Percentiles rank a stretch among this genome's conserved stretches.
Evolutionary conservation across 2,329 filamentous ascomycete genomes (phyloP).

Genomic region (Claviceps pazoutovae): DNA sequence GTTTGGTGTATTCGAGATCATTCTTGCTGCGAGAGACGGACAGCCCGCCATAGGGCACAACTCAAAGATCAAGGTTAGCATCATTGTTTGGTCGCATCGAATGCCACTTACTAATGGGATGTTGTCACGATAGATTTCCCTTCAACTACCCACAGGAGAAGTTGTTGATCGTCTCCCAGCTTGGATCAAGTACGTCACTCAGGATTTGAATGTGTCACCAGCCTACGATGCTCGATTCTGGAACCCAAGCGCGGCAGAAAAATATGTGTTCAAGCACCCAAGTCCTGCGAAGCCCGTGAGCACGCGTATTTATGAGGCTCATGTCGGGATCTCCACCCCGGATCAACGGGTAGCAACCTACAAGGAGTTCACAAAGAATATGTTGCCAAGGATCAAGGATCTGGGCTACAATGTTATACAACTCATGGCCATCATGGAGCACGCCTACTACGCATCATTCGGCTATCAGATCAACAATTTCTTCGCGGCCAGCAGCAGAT

Average conservation of each 20-base stretch:
- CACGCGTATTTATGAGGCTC: slow-evolving; percentile 93
- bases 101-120: background rate
- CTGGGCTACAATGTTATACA: slow-evolving; percentile 97
- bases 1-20: slow-evolving; percentile 80
- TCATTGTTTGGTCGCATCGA: background rate
- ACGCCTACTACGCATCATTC: slow-evolving; percentile 98
- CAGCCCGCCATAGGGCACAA: slow-evolving; percentile 75
- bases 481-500: slow-evolving; percentile 92
- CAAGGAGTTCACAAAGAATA: slow-evolving; percentile 90
- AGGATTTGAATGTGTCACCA: slow-evolving; percentile 78
- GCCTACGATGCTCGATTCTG: slow-evolving; percentile 93
- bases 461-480: slow-evolving; percentile 99
- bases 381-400: slow-evolving; percentile 78
- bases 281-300: slow-evolving; percentile 74
- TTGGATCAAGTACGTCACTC: slow-evolving; percentile 96
- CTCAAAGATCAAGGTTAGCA: slow-evolving; percentile 79
- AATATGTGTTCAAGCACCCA: slow-evolving; percentile 72
- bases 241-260: slow-evolving; percentile 70
- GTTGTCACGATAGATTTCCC: slow-evolving; percentile 49
- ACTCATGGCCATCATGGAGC: slow-evolving; percentile 98
- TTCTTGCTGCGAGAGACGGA: slow-evolving; percentile 58
- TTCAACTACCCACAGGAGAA: slow-evolving; percentile 66
- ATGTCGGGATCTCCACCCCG: slow-evolving; percentile 90
- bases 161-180: slow-evolving; percentile 78
- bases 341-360: slow-evolving; percentile 83